phyloP scores from a whole-genome alignment of 257 asterid genomes.

The Jacaranda mimosifolia region DNA sequence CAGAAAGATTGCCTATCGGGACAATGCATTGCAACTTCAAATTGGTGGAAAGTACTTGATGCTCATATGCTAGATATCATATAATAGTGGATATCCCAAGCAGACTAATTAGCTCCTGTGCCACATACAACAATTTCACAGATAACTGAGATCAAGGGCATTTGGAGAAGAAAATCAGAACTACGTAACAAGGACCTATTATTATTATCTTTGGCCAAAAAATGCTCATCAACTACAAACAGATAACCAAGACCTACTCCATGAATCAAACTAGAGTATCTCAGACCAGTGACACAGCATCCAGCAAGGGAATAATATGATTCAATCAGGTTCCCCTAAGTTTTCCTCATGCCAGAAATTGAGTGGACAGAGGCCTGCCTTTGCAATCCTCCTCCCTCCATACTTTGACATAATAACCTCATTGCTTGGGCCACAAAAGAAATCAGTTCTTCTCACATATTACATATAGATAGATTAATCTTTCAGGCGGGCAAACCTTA shows the following conservation, averaged over 20 bases:
- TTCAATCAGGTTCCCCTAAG: background rate
- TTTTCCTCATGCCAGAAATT: conserved; percentile 4
- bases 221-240: background rate
- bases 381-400: background rate
- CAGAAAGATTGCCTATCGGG: too few species aligned
- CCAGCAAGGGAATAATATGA: background rate
- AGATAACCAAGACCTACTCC: background rate
- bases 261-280: background rate
- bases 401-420: background rate
- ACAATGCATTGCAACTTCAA: too few species aligned
- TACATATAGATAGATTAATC: background rate
- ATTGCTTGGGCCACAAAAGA: background rate
- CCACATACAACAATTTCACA: too few species aligned
- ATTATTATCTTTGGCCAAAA: too few species aligned
- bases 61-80: too few species aligned
- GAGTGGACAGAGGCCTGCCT: background rate
- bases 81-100: too few species aligned
- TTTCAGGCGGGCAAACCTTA: background rate
- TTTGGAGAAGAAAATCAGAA: too few species aligned
- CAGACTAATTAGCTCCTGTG: too few species aligned
- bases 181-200: too few species aligned
- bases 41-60: too few species aligned
- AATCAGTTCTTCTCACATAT: background rate
- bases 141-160: too few species aligned
- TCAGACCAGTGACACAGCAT: background rate